Base-by-base conservation (phyloP, 2,329 filamentous ascomycete species). In the Colletotrichum tamarilloi region DNA sequence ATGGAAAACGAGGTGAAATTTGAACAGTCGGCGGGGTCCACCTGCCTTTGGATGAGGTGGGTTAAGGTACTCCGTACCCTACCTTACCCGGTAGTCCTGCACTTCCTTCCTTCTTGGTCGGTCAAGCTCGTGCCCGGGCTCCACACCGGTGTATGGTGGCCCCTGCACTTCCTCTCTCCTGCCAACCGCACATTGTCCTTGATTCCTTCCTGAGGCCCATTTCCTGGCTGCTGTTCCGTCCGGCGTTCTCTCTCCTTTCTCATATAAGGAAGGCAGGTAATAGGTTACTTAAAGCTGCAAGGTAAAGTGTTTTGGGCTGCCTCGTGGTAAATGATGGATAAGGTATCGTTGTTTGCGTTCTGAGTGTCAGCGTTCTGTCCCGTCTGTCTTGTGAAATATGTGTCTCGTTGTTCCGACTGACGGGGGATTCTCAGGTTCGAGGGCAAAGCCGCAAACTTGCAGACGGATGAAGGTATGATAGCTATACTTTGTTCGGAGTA, bases 71-170 rank as follows among this genome's bases (percentile, higher is more conserved):
- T 32, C 30, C 30, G 30, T 32, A 32, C 30, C 30, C 30, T 32
- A 32, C 30, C 30, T 30, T 30, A 9, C 30, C 30, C 30, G 8
- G 30, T 46, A 42, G 35, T 42, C 35, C 35, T 42, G 14, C 12
- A 42, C 38, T 42, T 42, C 38, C 38, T 42, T 42, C 38, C 38
- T 42, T 42, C 14, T 16, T 42, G 38, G 38, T 42, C 38, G 14
- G 38, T 42, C 38, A 42, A 24, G 32, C 32, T 30, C 28, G 52
- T 59, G 55, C 28, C 46, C 63, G n/a, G 55, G 63, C 35, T 53
- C 68, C 68, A 67, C 68, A 67, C 58, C 63, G 63, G 63, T 71
- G 68, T 67, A 57, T 49, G 63, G 35, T 26, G 26, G 56, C 68
- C 56, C 56, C 14, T 62, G 68, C 59, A 12, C 67, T 30, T 24